phyloP scores from a whole-genome alignment of 129 eudicot species.

The Pseudognaphalium luteoalbum region DNA sequence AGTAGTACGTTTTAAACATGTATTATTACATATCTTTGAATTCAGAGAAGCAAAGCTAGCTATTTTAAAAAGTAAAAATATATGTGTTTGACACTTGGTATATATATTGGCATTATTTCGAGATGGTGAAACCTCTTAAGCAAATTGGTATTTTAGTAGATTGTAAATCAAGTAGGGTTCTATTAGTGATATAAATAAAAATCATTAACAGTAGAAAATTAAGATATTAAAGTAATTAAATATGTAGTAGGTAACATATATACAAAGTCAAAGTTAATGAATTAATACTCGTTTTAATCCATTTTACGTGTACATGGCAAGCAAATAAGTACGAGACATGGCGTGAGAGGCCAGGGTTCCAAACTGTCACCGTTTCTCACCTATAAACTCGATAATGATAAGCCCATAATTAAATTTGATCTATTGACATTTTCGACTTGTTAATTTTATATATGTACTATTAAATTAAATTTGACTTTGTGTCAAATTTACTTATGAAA shows the following conservation, averaged over 20 bases:
- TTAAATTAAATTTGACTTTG: not conserved
- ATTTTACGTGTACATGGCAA: conserved; percentile 24
- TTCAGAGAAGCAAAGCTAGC: not conserved
- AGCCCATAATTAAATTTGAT: too few relatives aligned
- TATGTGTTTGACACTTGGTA: too few relatives aligned
- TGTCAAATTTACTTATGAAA: not conserved
- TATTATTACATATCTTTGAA: too few relatives aligned
- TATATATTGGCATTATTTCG: too few relatives aligned
- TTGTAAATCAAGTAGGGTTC: too few relatives aligned
- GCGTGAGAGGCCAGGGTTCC: conserved; percentile 21
- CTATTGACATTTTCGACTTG: not conserved
- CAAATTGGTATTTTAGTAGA: too few relatives aligned
- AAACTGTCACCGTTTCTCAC: conserved; percentile 34
- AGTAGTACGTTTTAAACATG: too few relatives aligned
- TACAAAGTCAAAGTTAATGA: not conserved
- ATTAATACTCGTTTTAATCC: not conserved
- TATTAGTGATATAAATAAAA: not conserved
- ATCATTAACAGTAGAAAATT: too few relatives aligned
- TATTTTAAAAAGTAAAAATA: too few relatives aligned
- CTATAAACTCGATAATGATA: conserved; percentile 12
- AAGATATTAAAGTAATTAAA: too few relatives aligned
- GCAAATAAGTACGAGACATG: conserved; percentile 22
- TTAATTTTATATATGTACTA: not conserved
- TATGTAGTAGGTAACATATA: too few relatives aligned
- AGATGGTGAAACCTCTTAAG: too few relatives aligned